Evolutionary conservation across 305 asterid genomes (phyloP), one percentile per base, ranked within the genome.

Genomic region (Fraxinus dipetala): DNA sequence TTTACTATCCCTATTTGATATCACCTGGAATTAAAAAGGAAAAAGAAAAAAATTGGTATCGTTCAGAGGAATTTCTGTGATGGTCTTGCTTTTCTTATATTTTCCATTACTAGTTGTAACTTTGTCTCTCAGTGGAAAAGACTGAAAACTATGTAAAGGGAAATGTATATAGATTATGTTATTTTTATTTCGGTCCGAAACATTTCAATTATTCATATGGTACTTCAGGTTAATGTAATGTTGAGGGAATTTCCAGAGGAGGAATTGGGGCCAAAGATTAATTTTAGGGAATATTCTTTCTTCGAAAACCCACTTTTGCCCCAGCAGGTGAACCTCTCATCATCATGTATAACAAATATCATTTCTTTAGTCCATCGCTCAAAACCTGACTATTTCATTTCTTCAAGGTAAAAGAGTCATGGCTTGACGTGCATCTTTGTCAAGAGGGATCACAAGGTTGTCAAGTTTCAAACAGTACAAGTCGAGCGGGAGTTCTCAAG

Each of bases 351-450:
- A 77, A 70, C 54, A 67, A 40, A 54, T 11, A 43, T 63, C 22
- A 22, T 54, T 54, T n/a, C 24, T n/a, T 54, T 54, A 16, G 63
- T 54, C 63, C 63, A n/a, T 54, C 63, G 9, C 24, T 54, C 61
- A 54, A 54, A 54, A n/a, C 9, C 63, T n/a, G 63, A 54, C 63
- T 54, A 54, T 54, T 54, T 22, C 63, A n/a, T 54, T n/a, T 54
- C 65, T n/a, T 54, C 6, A 54, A 94, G 99, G 97, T 94, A 82
- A 96, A 92, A 87, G 93, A 93, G 81, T 96, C 98, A 11, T 92
- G 97, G 97, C 94, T 96, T 36, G 87, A 96, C 75, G 99, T 96
- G 85, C 94, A 89, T 83, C 93, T 96, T 84, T 96, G 98, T 87
- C 94, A 89, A 84, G 93, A 89, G 82, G 97, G 97, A 40, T 92